Conservation (phyloP, 2,329 filamentous ascomycete species). For the Xylaria sp. region DNA sequence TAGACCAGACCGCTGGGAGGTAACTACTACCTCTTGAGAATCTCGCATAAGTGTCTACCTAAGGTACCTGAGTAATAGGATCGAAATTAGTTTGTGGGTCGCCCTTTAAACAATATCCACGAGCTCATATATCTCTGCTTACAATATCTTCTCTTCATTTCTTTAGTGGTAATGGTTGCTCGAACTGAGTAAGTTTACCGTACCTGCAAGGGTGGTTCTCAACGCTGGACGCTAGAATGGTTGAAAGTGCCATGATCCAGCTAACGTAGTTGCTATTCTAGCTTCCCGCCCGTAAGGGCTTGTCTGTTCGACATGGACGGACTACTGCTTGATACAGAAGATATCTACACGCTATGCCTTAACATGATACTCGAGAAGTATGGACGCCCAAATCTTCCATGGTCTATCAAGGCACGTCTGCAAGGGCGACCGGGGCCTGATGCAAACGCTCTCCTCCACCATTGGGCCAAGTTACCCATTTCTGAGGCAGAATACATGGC, state of each 20-base stretch:
- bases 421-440: conserved; percentile 67
- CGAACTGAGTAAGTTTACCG: conserved; percentile 19
- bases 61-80: no score
- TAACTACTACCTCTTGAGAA: background rate
- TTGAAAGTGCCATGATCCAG: conserved; percentile 30
- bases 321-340: conserved; percentile 92
- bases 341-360: conserved; percentile 84
- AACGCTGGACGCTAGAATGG: background rate
- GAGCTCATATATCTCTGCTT: background rate
- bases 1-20: background rate
- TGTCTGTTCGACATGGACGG: conserved; percentile 99
- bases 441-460: conserved; percentile 68
- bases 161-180: conserved; percentile 53
- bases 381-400: conserved; percentile 79
- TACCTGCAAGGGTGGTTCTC: background rate
- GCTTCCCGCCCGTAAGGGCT: conserved; percentile 83
- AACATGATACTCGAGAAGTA: conserved; percentile 85
- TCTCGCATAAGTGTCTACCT: background rate
- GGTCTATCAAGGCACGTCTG: conserved; percentile 92
- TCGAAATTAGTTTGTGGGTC: background rate
- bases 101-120: background rate
- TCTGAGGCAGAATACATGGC: conserved; percentile 72
- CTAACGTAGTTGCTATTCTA: conserved; percentile 50
- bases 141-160: background rate
- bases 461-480: conserved; percentile 90